These are phyloP conservation scores for Phytophthora palmivora DNA, from an alignment of 352 stramenopile genomes.

Conservation along the genomic window DNA sequence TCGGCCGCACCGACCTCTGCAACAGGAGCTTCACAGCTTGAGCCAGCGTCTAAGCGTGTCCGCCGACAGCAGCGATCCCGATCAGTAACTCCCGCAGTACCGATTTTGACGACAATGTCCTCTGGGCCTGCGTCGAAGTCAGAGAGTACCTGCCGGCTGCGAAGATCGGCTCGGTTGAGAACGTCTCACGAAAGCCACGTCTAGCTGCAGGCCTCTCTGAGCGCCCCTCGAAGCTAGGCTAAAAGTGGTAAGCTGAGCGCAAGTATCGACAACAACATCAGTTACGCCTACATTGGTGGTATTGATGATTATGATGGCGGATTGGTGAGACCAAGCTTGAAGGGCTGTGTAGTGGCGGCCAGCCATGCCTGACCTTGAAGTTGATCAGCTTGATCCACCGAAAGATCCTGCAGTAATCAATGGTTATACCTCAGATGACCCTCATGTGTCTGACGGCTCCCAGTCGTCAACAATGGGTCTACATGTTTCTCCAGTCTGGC, in stretches of 20 bases:
- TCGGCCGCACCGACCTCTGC: neutral
- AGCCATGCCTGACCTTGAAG: neutral
- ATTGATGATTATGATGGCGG: neutral
- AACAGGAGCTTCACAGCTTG: too few species aligned
- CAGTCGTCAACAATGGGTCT: neutral
- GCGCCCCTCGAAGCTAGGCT: neutral
- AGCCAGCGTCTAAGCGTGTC: too few species aligned
- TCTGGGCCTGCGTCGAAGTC: too few species aligned
- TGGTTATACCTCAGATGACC: neutral
- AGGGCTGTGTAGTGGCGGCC: neutral
- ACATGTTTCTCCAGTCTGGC: neutral
- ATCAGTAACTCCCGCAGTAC: too few species aligned
- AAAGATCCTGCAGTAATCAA: neutral
- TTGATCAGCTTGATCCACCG: neutral
- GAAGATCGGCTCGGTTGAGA: too few species aligned
- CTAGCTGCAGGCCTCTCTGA: neutral
- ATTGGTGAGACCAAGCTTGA: neutral
- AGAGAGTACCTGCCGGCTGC: too few species aligned
- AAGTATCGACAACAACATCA: neutral
- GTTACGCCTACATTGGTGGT: neutral
- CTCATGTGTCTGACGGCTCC: neutral
- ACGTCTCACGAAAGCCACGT: too few species aligned
- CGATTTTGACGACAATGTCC: too few species aligned
- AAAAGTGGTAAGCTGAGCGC: neutral
- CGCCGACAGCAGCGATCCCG: too few species aligned